Percentiles rank a stretch among this genome's conserved stretches.
Conservation (phyloP, 441 rosid species). For the Corymbia citriodora region DNA sequence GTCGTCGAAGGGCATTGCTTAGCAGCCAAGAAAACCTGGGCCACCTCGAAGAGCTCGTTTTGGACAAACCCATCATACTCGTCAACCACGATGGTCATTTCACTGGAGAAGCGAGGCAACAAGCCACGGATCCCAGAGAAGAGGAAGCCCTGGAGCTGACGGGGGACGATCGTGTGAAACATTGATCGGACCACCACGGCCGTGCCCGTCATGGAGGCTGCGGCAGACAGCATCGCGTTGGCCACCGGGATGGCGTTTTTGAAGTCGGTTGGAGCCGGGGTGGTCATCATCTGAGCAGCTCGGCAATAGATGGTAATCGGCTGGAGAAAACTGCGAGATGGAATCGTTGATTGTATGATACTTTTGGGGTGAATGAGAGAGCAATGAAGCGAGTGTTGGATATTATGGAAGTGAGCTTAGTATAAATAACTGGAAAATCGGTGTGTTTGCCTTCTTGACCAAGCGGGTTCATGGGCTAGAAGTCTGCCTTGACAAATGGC, state of each 20-base stretch:
- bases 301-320: neutral
- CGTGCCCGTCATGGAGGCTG: neutral
- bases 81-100: conserved; percentile 34
- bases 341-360: neutral
- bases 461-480: neutral
- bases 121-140: conserved; percentile 17
- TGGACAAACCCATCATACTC: conserved; percentile 24
- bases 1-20: conserved; percentile 31
- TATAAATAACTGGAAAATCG: neutral
- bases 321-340: neutral
- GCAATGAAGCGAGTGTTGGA: neutral
- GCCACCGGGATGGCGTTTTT: neutral
- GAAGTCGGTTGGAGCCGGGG: neutral
- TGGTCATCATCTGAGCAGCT: neutral
- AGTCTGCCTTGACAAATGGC: too few species aligned
- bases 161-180: neutral
- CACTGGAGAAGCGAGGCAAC: conserved; percentile 19
- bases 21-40: conserved; percentile 39
- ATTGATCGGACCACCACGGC: neutral
- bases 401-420: neutral
- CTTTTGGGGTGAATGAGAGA: neutral
- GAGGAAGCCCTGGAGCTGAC: conserved; percentile 21
- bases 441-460: neutral
- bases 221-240: neutral
- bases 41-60: conserved; percentile 42